Percentiles rank a stretch among this genome's conserved stretches.
These are phyloP conservation scores for Cudoniella acicularis DNA, from an alignment of 495 filamentous ascomycete species.

Conservation along the genomic window DNA sequence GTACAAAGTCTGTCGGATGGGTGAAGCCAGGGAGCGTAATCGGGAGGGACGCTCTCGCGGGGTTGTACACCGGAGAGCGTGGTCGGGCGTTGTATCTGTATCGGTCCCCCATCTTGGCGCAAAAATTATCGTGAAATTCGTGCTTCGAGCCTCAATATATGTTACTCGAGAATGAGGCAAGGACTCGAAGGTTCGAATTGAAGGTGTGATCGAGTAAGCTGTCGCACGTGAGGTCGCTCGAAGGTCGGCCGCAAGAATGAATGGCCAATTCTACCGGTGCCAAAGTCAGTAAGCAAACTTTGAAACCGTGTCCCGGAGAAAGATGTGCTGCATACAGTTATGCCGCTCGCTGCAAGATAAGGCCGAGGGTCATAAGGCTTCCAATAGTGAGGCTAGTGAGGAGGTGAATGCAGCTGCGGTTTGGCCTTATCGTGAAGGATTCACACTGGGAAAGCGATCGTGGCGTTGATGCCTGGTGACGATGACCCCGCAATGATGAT, in stretches of 20 bases:
- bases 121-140: background rate
- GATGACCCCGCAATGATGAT: slow-evolving; percentile 6
- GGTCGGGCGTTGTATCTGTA: slow-evolving; percentile 17
- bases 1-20: background rate
- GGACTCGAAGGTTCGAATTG: slow-evolving; percentile 5
- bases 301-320: background rate
- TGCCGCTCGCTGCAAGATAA: background rate
- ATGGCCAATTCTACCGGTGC: background rate
- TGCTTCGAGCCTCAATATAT: background rate
- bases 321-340: slow-evolving; percentile 15
- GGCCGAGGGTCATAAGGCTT: background rate
- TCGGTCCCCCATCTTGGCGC: slow-evolving; percentile 5
- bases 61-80: slow-evolving; percentile 18
- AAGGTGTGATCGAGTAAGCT: slow-evolving; percentile 6
- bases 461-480: slow-evolving; percentile 5
- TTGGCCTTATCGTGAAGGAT: background rate
- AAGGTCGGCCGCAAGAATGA: no score
- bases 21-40: background rate
- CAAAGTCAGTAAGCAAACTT: slow-evolving; percentile 1
- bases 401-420: background rate
- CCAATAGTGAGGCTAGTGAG: background rate
- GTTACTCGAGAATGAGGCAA: background rate
- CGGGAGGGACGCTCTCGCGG: slow-evolving; percentile 23
- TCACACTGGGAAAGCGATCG: background rate
- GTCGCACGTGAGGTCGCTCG: slow-evolving; percentile 13